These are phyloP conservation scores for Candida glucosophila DNA, from an alignment of 1,139 yeast genomes.

Conservation along the genomic window DNA sequence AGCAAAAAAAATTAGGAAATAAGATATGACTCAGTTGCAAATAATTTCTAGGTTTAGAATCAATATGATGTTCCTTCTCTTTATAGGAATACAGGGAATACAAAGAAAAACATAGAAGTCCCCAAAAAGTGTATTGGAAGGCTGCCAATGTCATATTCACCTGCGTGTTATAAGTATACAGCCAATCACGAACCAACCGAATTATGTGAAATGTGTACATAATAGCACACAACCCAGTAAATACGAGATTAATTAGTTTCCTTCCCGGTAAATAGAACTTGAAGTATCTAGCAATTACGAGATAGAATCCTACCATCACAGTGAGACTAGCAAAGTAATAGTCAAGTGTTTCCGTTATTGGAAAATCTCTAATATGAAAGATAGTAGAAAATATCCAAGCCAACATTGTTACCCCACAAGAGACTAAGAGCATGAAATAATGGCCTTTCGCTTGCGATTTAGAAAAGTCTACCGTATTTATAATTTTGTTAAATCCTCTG, in stretches of 20 bases:
- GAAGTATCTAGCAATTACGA: conserved; percentile 50
- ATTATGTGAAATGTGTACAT: conserved; percentile 58
- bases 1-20: conserved; percentile 24
- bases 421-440: conserved; percentile 18
- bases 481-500: conserved; percentile 41
- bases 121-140: conserved; percentile 51
- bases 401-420: conserved; percentile 50
- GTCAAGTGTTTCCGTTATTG: conserved; percentile 75
- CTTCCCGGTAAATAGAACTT: conserved; percentile 39
- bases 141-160: conserved; percentile 78
- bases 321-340: conserved; percentile 91
- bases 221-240: conserved; percentile 34
- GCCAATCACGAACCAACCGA: conserved; percentile 69
- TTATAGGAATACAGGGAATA: conserved; percentile 26
- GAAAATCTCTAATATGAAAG: conserved; percentile 80
- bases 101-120: conserved; percentile 21
- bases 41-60: conserved; percentile 12
- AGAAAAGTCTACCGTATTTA: too few relatives aligned
- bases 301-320: conserved; percentile 70
- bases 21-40: conserved; percentile 14
- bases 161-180: conserved; percentile 88
- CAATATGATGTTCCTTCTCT: conserved; percentile 15
- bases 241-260: conserved; percentile 16
- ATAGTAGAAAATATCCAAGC: conserved; percentile 87
- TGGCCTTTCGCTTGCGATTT: conserved; percentile 7